Evolutionary conservation across 2,329 filamentous ascomycete genomes (phyloP), one percentile per base, ranked within the genome.

Genomic region (Seiridium unicorne): DNA sequence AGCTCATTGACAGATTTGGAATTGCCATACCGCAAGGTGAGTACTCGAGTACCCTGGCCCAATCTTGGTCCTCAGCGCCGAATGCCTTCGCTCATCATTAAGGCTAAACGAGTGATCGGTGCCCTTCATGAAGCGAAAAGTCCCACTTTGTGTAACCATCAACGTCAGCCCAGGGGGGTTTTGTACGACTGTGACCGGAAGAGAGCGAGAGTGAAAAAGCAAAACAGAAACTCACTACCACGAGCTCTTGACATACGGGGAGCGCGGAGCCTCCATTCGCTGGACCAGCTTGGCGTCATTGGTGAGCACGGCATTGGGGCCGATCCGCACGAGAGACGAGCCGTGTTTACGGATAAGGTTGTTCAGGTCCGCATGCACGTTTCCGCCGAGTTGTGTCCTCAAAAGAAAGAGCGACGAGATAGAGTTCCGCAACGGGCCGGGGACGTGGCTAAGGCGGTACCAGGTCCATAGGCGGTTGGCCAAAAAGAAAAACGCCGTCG

Each of bases 41-140:
- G 51, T 57, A 36, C 53, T 51, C 56, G 61, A 60, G 44, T 63
- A 63, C 4, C 61, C 61, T 4, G 60, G 60, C n/a, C 61, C 61
- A 32, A 63, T 51, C 42, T 61, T 61, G 13, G 57, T 61, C 47
- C 60, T 38, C 44, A 61, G 38, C 38, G 34, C 57, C 9, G 49
- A 38, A 40, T 63, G 61, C 11, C 40, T 49, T 10, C 42, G 36
- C 34, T 61, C 61, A 32, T 63, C 59, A 44, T 59, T 36, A 36
- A 57, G 55, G 40, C 44, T 57, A 46, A 61, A 63, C 11, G 55
- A 57, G 31, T 57, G 55, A 10, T 57, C 55, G 26, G 32, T 57
- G 5, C 55, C 55, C 34, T 57, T 57, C 44, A 47, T 47, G 55
- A 57, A 57, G 32, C 44, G 55, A 48, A 57, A 47, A 47, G 49